Evolutionary conservation across 2,329 filamentous ascomycete species (phyloP).

Genomic region (Botrytis hyacinthi): DNA sequence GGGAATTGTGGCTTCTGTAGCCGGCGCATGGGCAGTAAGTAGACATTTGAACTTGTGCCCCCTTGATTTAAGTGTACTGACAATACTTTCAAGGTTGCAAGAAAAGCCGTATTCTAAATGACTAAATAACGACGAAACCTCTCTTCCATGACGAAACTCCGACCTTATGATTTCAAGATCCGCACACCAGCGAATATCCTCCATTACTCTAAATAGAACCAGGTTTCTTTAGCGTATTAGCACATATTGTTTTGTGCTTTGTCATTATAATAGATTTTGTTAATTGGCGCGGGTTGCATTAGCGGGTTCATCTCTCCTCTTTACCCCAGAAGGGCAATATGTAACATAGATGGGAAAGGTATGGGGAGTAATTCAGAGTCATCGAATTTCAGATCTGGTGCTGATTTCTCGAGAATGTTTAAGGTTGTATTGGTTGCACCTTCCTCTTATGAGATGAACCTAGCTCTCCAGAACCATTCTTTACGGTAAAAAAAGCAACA

Average conservation of each 20-base stretch:
- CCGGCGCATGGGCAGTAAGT: slow-evolving; percentile 88
- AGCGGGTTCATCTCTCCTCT: slow-evolving; percentile 41
- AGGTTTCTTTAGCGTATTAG: slow-evolving; percentile 34
- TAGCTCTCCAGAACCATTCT: not conserved
- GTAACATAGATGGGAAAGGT: slow-evolving; percentile 38
- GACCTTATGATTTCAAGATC: slow-evolving; percentile 14
- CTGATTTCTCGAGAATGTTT: not conserved
- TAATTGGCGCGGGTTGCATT: slow-evolving; percentile 38
- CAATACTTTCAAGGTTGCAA: slow-evolving; percentile 44
- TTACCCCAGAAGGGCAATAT: slow-evolving; percentile 28
- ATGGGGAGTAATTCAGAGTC: slow-evolving; percentile 28
- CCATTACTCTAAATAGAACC: slow-evolving; percentile 13
- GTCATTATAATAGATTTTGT: slow-evolving; percentile 38
- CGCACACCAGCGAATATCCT: slow-evolving; percentile 14
- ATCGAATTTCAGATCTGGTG: slow-evolving; percentile 11
- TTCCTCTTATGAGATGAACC: not conserved
- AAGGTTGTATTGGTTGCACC: not conserved
- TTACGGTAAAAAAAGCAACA: not conserved
- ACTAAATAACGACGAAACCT: slow-evolving; percentile 14
- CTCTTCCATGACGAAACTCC: slow-evolving; percentile 13
- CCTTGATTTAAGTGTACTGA: slow-evolving; percentile 15
- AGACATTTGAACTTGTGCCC: not conserved
- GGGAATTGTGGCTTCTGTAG: slow-evolving; percentile 80
- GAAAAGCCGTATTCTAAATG: slow-evolving; percentile 49
- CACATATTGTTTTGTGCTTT: slow-evolving; percentile 32